Evolutionary conservation across 2,329 filamentous ascomycete species (phyloP).

Genomic region (Dothidotthia symphoricarpi): DNA sequence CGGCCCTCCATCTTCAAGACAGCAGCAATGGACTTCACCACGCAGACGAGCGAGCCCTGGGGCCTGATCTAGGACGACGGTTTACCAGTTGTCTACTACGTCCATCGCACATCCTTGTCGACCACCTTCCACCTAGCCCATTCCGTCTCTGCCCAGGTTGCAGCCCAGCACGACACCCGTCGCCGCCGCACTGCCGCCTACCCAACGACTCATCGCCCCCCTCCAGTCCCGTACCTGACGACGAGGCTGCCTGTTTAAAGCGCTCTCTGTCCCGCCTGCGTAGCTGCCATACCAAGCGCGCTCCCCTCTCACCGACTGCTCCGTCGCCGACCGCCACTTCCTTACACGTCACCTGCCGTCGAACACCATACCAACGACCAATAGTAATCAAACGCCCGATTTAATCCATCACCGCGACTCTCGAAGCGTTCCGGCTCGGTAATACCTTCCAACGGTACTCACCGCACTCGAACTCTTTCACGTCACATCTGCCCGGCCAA

Average conservation of each 20-base stretch:
- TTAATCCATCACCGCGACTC: constrained; percentile 15
- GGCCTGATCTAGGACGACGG: constrained; percentile 32
- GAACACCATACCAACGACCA: constrained; percentile 19
- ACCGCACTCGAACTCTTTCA: constrained; percentile 30
- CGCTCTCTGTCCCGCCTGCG: constrained; percentile 10
- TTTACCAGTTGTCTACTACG: constrained; percentile 16
- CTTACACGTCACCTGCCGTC: constrained; percentile 25
- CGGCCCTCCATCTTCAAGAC: constrained; percentile 24
- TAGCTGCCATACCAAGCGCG: constrained; percentile 4
- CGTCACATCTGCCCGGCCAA: constrained; percentile 29
- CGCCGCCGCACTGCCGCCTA: constrained; percentile 32
- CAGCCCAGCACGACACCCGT: constrained; percentile 25
- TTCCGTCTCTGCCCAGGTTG: constrained; percentile 27
- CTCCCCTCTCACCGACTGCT: constrained; percentile 15
- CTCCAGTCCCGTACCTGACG: constrained; percentile 16
- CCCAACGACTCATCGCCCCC: constrained; percentile 22
- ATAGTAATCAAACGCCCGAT: constrained; percentile 23
- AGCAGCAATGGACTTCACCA: constrained; percentile 38
- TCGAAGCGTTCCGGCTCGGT: constrained; percentile 31
- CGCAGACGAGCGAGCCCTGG: constrained; percentile 30
- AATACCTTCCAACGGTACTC: constrained; percentile 25
- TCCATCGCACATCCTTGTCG: constrained; percentile 19
- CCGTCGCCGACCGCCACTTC: constrained; percentile 27
- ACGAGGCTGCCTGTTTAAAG: constrained; percentile 17
- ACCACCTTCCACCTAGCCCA: constrained; percentile 13